A percentile compares a stretch with the other conserved stretches of the same genome.
Conservation (phyloP, 805 yeast species). For the Nakazawaea ambrosiae region DNA sequence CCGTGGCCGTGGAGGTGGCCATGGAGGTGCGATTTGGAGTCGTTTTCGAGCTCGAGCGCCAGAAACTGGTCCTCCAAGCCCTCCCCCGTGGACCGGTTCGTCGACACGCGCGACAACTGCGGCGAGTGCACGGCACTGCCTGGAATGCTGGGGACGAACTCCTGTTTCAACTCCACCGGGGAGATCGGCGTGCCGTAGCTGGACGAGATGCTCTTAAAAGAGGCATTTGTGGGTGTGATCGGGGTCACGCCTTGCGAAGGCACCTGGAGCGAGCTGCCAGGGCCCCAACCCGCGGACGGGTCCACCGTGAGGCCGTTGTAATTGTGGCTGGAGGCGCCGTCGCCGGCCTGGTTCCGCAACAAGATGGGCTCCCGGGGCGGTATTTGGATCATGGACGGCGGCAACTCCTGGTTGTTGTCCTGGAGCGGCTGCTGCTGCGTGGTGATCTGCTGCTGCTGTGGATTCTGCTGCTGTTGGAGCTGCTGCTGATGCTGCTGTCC, state of each 20-base stretch:
- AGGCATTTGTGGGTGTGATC: slow-evolving; percentile 8
- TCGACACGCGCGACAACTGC: slow-evolving; percentile 5
- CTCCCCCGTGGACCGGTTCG: slow-evolving; percentile 1
- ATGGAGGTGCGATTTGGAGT: too few species aligned
- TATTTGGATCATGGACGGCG: slow-evolving; percentile 32
- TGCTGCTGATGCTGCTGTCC: not conserved
- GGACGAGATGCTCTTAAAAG: slow-evolving; percentile 7
- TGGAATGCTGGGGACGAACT: not conserved
- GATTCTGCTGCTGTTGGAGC: not conserved
- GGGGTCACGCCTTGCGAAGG: slow-evolving; percentile 2
- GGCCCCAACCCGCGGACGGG: not conserved
- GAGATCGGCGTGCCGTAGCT: slow-evolving; percentile 7
- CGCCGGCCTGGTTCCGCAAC: slow-evolving; percentile 28
- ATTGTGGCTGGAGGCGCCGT: not conserved
- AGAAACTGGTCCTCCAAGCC: not conserved
- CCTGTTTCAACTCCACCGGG: slow-evolving; percentile 3
- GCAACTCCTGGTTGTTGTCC: slow-evolving; percentile 16
- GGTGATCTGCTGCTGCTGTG: not conserved
- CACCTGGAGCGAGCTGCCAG: not conserved
- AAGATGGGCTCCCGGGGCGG: slow-evolving; percentile 38
- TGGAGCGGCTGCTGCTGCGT: not conserved
- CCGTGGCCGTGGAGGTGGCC: too few species aligned
- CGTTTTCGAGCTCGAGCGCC: too few species aligned
- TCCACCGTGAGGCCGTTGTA: not conserved
- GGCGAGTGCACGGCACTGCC: slow-evolving; percentile 1